Base-by-base conservation (phyloP, 2,329 filamentous ascomycete genomes). In the Chrysoporthe puriensis region DNA sequence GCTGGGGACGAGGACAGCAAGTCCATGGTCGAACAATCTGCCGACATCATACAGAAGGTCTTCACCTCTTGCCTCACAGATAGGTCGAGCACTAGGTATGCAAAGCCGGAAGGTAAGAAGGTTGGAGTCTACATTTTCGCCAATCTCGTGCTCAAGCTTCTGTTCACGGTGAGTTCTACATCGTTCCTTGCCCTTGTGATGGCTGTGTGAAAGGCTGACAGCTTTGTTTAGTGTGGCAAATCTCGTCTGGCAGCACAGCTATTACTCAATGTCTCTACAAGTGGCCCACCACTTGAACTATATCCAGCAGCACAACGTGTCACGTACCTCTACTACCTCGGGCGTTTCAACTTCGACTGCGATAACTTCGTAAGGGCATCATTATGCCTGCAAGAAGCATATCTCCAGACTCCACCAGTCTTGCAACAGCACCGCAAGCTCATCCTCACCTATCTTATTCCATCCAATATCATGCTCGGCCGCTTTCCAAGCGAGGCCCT, bases 241-340 rank as follows among this genome's bases (percentile, higher is more conserved):
- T 92, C 92, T 2, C 88, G 92, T 70, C 90, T 94, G 66, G 94
- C 93, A 18, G 91, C 92, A 71, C 93, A 95, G 77, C 92, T 97
- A 74, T 96, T 97, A 76, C 90, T 90, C 72, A 96, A 96, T 75
- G 95, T 97, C 71, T 90, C 89, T 62, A 90, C 91, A 66, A 91
- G 92, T 71, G 94, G 92, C 0, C 94, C 94, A 0, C 92, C 93
- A 0, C 81, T 98, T 14, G 85, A 87, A 1, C 86, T 92, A 63
- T 98, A 96, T 75, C 93, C 94, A 2, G 93, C 92, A 32, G 87
- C 91, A 6, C 92, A 98, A 76, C 88, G 94, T 61, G 93, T 97
- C 62, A 97, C 94, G 3, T 98, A 94, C 73, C 89, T 98, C 16
- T 97, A 97, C 81, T 97, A 97, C 76, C 89, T 98, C 6, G 95